Evolutionary conservation across 176 grass and related monocot species (phyloP), one percentile per base, ranked within the genome.

Genomic region (Poa annua): DNA sequence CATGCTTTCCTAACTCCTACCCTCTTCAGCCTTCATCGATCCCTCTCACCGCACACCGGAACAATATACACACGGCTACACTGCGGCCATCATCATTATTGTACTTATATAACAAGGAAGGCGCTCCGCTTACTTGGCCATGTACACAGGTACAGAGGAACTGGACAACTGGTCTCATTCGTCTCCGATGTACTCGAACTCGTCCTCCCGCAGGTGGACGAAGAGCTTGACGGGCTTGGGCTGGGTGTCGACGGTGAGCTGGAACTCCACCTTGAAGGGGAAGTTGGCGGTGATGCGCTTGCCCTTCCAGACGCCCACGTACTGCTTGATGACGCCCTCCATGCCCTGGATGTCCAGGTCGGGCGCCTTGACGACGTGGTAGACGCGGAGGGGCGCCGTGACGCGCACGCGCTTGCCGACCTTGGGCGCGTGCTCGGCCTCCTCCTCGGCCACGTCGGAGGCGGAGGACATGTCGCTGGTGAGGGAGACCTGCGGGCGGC

Each of bases 301-400:
- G 36, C 97, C 97, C 88, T 99, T 99, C 89, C 89, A 96, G 52
- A 99, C 76, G 77, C 60, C 81, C 0, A 96, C 93, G 85, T 99
- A 99, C 89, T 96, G 93, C 85, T 96, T 99, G 79, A 99, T 85
- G 54, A 83, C 89, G 64, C 97, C 97, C 85, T 90, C 97, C 88
- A 96, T 53, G 35, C 97, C 97, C 64, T 88, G 70, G 77, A 99
- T 34, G 92, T 99, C 97, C 52, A 99, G 88, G 82, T 96, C 89
- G 44, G 97, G 93, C 62, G 81, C 90, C 97, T 99, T 99, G 57
- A 78, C 26, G 74, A 99, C 86, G 84, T 99, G 97, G 87, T 99
- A 82, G 79, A 99, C 86, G 84, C 75, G 90, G 80, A 96, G 65
- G 16, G 97, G 97, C 80, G 84, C 91, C 73, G 79, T 99, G 66